phyloP scores from a whole-genome alignment of 805 yeast species.

The Sugiyamaella lignohabitans region DNA sequence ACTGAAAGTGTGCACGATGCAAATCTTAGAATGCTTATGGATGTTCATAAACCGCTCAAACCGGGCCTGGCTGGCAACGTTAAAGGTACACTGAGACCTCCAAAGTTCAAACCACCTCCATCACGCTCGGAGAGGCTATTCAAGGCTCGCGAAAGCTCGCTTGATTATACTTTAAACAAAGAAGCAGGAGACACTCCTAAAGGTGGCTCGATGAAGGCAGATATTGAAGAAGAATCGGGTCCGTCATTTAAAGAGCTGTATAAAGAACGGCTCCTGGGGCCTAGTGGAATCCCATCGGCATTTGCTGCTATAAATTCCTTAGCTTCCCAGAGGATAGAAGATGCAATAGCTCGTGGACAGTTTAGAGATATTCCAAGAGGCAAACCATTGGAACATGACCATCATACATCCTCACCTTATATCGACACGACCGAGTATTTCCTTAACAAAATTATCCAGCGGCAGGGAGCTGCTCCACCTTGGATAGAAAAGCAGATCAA shows the following conservation, averaged over 20 bases:
- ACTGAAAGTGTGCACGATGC: slow-evolving; percentile 43
- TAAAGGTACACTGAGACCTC: slow-evolving; percentile 11
- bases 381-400: slow-evolving; percentile 41
- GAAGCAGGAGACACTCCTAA: slow-evolving; percentile 22
- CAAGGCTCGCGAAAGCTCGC: slow-evolving; percentile 56
- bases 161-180: slow-evolving; percentile 56
- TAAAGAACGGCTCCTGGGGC: slow-evolving; percentile 42
- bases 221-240: slow-evolving; percentile 35
- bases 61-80: neutral
- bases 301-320: slow-evolving; percentile 47
- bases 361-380: slow-evolving; percentile 64
- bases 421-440: slow-evolving; percentile 69
- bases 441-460: slow-evolving; percentile 61
- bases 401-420: slow-evolving; percentile 44
- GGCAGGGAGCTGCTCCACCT: slow-evolving; percentile 78
- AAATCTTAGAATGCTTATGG: slow-evolving; percentile 49
- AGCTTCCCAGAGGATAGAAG: slow-evolving; percentile 72
- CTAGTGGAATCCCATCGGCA: slow-evolving; percentile 30
- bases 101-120: slow-evolving; percentile 19
- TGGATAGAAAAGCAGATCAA: slow-evolving; percentile 79
- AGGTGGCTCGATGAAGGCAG: slow-evolving; percentile 20
- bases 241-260: slow-evolving; percentile 50
- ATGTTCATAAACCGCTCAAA: slow-evolving; percentile 39
- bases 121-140: slow-evolving; percentile 38
- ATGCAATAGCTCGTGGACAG: slow-evolving; percentile 64